Evolutionary conservation across 2,329 filamentous ascomycete species (phyloP).

Genomic region (Myriosclerotinia scirpicola): DNA sequence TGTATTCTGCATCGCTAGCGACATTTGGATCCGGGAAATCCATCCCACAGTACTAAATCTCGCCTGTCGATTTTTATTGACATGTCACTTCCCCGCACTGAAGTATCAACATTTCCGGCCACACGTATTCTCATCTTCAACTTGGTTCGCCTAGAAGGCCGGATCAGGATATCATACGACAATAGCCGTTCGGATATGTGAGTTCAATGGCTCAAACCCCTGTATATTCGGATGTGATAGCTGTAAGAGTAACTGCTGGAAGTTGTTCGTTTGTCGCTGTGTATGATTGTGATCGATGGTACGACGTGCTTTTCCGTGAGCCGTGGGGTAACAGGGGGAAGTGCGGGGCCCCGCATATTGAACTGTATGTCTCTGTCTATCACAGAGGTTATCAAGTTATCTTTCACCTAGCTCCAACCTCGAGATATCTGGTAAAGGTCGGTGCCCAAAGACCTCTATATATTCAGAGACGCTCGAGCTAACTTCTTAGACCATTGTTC

Average conservation of each 20-base stretch:
- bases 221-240: not conserved
- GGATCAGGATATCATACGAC: not conserved
- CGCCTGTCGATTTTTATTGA: not conserved
- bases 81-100: not conserved
- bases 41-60: not conserved
- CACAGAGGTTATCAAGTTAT: not conserved
- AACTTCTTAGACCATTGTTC: not conserved
- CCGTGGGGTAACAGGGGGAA: constrained; percentile 11
- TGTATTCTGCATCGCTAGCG: not conserved
- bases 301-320: constrained; percentile 16
- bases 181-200: constrained; percentile 8
- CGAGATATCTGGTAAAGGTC: not conserved
- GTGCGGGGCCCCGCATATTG: constrained; percentile 18
- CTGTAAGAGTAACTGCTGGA: not conserved
- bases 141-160: not conserved
- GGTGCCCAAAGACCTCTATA: not conserved
- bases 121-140: not conserved
- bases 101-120: not conserved
- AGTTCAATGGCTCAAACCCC: not conserved
- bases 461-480: not conserved
- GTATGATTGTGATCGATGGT: no score
- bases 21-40: not conserved
- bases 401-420: not conserved
- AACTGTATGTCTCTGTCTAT: not conserved
- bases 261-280: not conserved